Evolutionary conservation across 768 basidiomycete species (phyloP), one percentile per base, ranked within the genome.

Genomic region (Naematelia encephala): DNA sequence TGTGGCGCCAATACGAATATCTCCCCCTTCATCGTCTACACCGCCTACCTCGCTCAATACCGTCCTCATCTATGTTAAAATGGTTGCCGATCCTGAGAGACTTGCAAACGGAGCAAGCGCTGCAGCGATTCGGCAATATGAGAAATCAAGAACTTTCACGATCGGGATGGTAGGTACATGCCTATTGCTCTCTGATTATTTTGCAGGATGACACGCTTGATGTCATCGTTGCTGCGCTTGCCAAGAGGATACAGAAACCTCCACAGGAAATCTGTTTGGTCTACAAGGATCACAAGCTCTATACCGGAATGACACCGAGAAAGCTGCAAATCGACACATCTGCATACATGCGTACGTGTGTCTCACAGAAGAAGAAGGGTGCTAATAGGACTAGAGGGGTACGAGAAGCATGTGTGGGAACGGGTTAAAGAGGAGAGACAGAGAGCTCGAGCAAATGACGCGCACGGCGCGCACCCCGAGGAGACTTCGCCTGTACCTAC

Each of bases 261-360:
- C 26, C 62, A 1, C 59, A 63, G 16, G 67, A 68, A 11, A n/a
- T 71, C 21, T 49, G 66, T 5, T 27, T 68, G 5, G 56, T 57
- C 11, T 59, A 68, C 42, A 47, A 67, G 13, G 61, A 54, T 45
- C 30, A 54, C 51, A 52, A 52, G 51, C 25, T 52, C 3, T 21
- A 29, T 21, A 52, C 23, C 34, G 19, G 19, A 4, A 23, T 52
- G 27, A 52, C 23, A 4, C 51, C 51, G 14, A 28, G n/a, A 10
- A 29, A 27, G 4, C 29, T 52, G 8, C 11, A 23, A 13, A 52
- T 52, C 29, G 28, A 30, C n/a, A 21, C 25, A 28, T 27, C 25
- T 52, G 51, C 23, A 2, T 23, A 52, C 21, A 27, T 52, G 10
- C 11, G 51, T 52, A n/a, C 27, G 51, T 19, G 29, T 4, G 4